Conservation (phyloP, 768 basidiomycete species). For the Russula virescens region DNA sequence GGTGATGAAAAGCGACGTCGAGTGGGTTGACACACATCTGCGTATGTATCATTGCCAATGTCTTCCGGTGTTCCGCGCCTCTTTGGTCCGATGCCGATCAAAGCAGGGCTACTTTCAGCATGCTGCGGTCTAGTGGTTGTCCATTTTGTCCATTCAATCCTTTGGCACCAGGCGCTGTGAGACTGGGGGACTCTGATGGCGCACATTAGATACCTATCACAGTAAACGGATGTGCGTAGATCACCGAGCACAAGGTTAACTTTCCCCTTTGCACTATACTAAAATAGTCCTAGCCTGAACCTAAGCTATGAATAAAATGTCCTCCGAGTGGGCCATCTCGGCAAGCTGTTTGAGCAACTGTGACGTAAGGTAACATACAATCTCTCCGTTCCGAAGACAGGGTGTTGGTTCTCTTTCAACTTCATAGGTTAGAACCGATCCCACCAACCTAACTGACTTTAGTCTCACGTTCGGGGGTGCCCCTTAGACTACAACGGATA, state of each 20-base stretch:
- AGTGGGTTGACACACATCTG: constrained; percentile 37
- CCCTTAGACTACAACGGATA: constrained; percentile 1
- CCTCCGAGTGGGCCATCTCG: no score
- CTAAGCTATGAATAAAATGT: background rate
- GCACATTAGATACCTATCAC: background rate
- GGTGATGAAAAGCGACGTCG: constrained; percentile 34
- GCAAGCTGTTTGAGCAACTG: background rate
- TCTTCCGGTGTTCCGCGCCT: background rate
- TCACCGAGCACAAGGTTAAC: background rate
- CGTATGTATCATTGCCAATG: background rate
- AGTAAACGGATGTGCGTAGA: background rate
- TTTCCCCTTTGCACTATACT: background rate
- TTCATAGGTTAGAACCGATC: constrained; percentile 2
- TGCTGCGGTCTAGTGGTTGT: background rate
- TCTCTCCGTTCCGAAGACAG: background rate
- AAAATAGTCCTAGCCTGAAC: background rate
- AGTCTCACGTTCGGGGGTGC: background rate
- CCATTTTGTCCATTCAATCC: background rate
- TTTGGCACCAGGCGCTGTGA: background rate
- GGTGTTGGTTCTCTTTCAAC: background rate
- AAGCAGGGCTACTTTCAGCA: background rate
- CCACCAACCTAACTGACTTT: background rate
- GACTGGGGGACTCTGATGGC: background rate
- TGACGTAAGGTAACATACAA: constrained; percentile 1
- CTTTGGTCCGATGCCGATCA: background rate